These are phyloP conservation scores for Gonium pectorale DNA, from an alignment of 139 green algal species.

Conservation along the genomic window DNA sequence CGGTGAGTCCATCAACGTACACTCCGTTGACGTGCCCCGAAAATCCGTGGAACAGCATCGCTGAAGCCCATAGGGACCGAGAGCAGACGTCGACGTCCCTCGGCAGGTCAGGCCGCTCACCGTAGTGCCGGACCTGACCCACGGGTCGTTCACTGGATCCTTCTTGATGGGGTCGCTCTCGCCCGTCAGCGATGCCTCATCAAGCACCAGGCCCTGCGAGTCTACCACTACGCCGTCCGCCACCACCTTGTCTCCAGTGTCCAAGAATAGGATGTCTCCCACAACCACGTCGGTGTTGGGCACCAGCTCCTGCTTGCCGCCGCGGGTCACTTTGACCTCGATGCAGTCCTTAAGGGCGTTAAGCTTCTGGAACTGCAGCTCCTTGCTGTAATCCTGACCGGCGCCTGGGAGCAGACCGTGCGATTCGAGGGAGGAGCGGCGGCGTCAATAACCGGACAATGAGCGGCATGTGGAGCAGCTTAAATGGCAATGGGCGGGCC, in stretches of 20 bases:
- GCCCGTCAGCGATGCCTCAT: conserved; percentile 94
- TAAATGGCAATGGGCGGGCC: no score
- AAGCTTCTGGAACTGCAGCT: conserved; percentile 93
- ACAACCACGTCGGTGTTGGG: conserved; percentile 71
- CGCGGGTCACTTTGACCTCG: conserved; percentile 83
- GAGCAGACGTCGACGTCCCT: no score
- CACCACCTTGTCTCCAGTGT: conserved; percentile 87
- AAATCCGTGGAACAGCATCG: no score
- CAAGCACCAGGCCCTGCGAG: conserved; percentile 62
- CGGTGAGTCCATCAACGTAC: no score
- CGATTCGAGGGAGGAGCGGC: no score
- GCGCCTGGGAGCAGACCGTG: no score
- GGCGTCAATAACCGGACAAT: no score
- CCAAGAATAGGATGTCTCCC: conserved; percentile 89
- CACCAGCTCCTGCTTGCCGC: conserved; percentile 55
- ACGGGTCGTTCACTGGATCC: conserved; percentile 70
- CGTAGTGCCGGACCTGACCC: conserved; percentile 85
- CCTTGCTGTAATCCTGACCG: conserved; percentile 95
- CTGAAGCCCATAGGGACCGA: no score
- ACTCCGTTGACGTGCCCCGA: no score
- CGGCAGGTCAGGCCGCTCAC: conserved; percentile 61
- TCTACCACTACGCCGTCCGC: conserved; percentile 10
- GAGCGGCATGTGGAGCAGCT: no score
- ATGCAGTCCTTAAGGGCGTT: conserved; percentile 92
- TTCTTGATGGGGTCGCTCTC: conserved; percentile 93